Evolutionary conservation across 441 rosid species (phyloP).

Genomic region (Theobroma grandiflorum): DNA sequence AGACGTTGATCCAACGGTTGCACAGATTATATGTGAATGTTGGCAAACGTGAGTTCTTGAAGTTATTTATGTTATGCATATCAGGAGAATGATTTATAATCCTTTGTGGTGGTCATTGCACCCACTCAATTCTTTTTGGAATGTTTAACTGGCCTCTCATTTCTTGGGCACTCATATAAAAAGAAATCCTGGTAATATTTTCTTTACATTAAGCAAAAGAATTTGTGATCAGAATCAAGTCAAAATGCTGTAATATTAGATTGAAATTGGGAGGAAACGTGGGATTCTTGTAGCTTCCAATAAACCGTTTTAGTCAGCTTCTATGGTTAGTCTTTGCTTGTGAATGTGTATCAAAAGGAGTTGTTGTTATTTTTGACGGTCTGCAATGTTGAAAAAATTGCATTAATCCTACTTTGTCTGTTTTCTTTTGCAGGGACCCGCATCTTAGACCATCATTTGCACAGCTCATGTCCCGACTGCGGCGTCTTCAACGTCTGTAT

Average conservation of each 20-base stretch:
- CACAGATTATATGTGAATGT: conserved; percentile 83
- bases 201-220: background rate
- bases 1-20: conserved; percentile 70
- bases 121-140: background rate
- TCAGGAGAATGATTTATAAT: background rate
- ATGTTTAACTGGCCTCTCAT: background rate
- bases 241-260: background rate
- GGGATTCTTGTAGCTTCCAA: background rate
- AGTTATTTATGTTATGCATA: background rate
- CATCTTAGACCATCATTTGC: conserved; percentile 83
- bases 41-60: conserved; percentile 80
- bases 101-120: background rate
- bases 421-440: conserved; percentile 70
- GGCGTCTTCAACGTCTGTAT: conserved; percentile 58
- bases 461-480: conserved; percentile 72
- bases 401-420: background rate
- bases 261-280: conserved; percentile 1
- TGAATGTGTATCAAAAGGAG: background rate
- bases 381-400: background rate
- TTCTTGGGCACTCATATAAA: background rate
- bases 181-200: background rate
- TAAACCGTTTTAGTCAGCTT: background rate
- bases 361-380: too few relatives aligned
- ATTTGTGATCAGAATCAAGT: background rate
- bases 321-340: background rate